Evolutionary conservation across 1,139 yeast species (phyloP), one percentile per base, ranked within the genome.

Genomic region (Yamadazyma oceani): DNA sequence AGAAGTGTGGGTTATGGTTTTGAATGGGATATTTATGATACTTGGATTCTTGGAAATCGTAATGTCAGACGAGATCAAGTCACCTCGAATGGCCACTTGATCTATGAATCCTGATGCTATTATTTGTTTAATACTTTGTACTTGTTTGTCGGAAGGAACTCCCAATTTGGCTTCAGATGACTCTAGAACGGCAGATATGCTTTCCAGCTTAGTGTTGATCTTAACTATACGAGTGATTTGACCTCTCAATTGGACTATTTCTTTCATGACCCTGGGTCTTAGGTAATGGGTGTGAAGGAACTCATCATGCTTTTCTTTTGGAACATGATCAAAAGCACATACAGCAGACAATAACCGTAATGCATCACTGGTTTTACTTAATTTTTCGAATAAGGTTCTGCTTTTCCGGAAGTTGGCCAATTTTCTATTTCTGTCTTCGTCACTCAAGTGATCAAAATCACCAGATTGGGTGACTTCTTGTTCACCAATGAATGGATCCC

Each of bases 41-140:
- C 72, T 73, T 13, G 83, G 70, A 39, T 75, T 81, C 52, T 80
- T 82, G 2, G 82, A 66, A 3, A 82, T 60, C 30, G 62, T 68
- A 10, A 78, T 69, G 28, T 85, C 95, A 0, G 80, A 65, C n/a
- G 86, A 80, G 9, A 82, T 64, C 23, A 82, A 50, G 54, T 89
- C 97, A 0, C 87, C 92, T 44, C 97, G 71, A 11, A 87, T 76
- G 1, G 96, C 95, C 14, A 92, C 76, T 54, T 87, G 96, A 57
- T 94, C 98, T 34, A 92, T 72, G 52, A 87, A 94, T 0, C 98
- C 98, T 0, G 97, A 83, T 2, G 96, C 79, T 8, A 92, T 69
- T 81, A 94, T 90, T 60, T 94, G 98, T 54, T 89, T 90, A 47
- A 94, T 64, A 1, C 95, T 85, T 38, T 80, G 75, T 9, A 88